Conservation (phyloP, 768 basidiomycete species). For the Macrolepiota fuliginosa region DNA sequence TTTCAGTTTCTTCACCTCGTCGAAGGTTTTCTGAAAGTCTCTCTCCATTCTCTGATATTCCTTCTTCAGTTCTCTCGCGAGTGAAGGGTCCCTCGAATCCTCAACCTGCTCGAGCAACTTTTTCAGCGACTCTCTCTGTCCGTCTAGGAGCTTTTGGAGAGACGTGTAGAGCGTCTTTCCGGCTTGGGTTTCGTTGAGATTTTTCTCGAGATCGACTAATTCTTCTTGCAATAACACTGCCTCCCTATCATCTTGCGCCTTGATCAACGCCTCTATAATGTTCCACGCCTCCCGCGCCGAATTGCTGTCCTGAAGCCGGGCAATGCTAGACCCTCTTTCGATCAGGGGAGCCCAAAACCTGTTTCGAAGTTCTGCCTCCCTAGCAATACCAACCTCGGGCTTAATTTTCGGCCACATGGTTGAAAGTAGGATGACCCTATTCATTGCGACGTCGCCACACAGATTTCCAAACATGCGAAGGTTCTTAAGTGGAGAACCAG, state of each 20-base stretch:
- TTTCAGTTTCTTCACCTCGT: no score
- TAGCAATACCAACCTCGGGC: constrained; percentile 15
- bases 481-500: constrained; percentile 16
- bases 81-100: no score
- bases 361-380: constrained; percentile 25
- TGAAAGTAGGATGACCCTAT: constrained; percentile 13
- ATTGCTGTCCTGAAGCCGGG: constrained; percentile 21
- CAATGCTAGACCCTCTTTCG: constrained; percentile 33
- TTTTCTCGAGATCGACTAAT: constrained; percentile 18
- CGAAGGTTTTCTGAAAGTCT: no score
- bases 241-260: constrained; percentile 7
- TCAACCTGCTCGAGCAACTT: no score
- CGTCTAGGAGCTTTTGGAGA: no score
- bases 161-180: constrained; percentile 1
- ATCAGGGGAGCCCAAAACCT: constrained; percentile 47
- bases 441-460: constrained; percentile 23
- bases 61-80: no score
- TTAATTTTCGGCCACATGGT: constrained; percentile 36
- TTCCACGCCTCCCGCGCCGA: constrained; percentile 21
- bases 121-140: no score
- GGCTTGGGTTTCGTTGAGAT: constrained; percentile 22
- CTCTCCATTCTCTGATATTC: no score
- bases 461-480: constrained; percentile 28
- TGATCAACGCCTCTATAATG: constrained; percentile 20
- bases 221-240: constrained; percentile 21